Base-by-base conservation (phyloP, 306 rosid species). In the Malus fusca region DNA sequence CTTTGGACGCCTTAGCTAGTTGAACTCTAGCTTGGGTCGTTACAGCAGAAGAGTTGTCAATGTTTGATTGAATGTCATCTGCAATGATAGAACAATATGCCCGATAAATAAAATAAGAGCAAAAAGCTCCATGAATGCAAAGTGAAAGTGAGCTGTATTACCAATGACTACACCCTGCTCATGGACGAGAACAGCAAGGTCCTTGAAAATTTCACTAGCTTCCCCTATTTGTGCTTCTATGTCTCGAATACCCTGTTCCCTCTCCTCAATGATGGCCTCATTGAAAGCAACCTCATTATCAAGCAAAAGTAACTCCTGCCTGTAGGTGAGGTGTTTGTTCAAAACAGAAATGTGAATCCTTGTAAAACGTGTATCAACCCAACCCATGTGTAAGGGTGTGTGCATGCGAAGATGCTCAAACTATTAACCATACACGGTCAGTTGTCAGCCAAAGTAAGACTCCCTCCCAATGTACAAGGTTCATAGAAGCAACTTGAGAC, bases 121-220 rank as follows among this genome's bases (percentile, higher is more conserved):
- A 72, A 71, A 72, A 65, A 63, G 52, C 23, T 26, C 53, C 28
- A 42, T 60, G 44, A 73, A 73, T 25, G 21, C 11, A 78, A 25
- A 42, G 37, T 35, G 40, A 51, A 84, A 30, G 25, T 37, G 46
- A 19, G 83, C 75, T 64, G 72, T 62, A 67, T 77, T 89, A 89
- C 97, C 97, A 72, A 89, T 89, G 79, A 89, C 90, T 5, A 84
- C 87, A 23, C 95, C 95, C 74, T 91, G 97, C 68, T 89, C 92
- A 73, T 91, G 91, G 85, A 91, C 91, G 55, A 91, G 89, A 82
- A 91, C 97, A 68, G 97, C 97, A 67, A 91, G 91, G 83, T 91
- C 97, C 84, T 78, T 89, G 82, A 91, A 91, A 55, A 91, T 91
- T 79, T 91, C 95, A 75, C 80, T 86, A 69, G 85, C 92, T 75